Evolutionary conservation across 116 monocot species (phyloP).

Genomic region (Dioscorea cayenensis): DNA sequence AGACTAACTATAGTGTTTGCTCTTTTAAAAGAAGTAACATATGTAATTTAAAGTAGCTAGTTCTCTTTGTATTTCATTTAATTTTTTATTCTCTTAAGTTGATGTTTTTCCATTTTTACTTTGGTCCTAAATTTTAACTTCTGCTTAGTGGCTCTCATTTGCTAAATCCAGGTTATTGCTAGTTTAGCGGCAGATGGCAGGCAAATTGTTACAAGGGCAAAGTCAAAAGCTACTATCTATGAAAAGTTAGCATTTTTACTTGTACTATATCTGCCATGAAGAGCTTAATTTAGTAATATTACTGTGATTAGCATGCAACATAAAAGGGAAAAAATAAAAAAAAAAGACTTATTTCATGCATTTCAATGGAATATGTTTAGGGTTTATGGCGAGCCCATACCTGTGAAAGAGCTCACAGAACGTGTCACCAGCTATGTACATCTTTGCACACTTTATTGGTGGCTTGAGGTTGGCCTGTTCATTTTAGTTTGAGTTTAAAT

Average conservation of each 20-base stretch:
- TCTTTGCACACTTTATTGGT: conserved; percentile 98
- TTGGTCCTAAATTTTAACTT: neutral
- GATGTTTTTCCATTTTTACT: neutral
- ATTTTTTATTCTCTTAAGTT: neutral
- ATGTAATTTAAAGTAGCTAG: neutral
- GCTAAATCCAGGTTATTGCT: conserved; percentile 54
- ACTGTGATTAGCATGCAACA: no score
- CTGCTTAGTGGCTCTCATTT: neutral
- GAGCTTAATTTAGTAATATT: no score
- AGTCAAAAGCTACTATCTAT: conserved; percentile 84
- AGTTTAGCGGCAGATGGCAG: conserved; percentile 96
- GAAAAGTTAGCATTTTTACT: conserved; percentile 46
- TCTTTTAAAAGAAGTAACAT: neutral
- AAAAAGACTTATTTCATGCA: neutral
- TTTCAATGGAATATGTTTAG: conserved; percentile 21
- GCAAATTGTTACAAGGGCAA: conserved; percentile 90
- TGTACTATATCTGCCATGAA: neutral
- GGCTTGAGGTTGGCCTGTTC: conserved; percentile 56
- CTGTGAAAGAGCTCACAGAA: conserved; percentile 92
- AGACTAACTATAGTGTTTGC: no score
- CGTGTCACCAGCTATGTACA: conserved; percentile 98
- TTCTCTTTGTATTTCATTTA: neutral
- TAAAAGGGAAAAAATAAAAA: no score
- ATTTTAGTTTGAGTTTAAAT: neutral
- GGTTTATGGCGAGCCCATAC: conserved; percentile 89